A percentile compares a stretch with the other conserved stretches of the same genome.
Evolutionary conservation across 495 filamentous ascomycete genomes (phyloP).

Genomic region (Penicillium longicatenatum): DNA sequence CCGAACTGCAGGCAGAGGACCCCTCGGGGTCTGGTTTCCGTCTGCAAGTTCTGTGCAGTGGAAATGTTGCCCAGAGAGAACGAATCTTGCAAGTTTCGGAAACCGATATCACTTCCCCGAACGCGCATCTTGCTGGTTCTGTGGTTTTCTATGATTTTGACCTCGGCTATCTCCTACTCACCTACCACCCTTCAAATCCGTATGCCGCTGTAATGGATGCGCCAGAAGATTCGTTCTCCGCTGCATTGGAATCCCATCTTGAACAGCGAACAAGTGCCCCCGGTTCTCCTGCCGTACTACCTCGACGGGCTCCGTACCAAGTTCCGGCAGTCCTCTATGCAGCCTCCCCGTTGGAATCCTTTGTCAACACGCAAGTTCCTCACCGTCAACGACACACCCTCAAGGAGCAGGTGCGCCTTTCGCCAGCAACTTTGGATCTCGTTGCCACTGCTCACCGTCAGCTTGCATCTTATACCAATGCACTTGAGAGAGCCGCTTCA

Average conservation of each 20-base stretch:
- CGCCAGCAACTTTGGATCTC: conserved; percentile 70
- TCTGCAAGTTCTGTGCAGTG: conserved; percentile 66
- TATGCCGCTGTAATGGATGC: conserved; percentile 67
- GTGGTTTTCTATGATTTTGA: conserved; percentile 71
- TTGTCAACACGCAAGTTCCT: conserved; percentile 62
- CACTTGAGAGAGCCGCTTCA: conserved; percentile 70
- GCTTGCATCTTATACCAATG: conserved; percentile 70
- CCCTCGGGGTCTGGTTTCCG: conserved; percentile 71
- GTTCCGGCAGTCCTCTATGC: conserved; percentile 65
- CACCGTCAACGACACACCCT: conserved; percentile 62
- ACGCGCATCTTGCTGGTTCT: conserved; percentile 56
- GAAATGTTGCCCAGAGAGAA: conserved; percentile 61
- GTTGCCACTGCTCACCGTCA: conserved; percentile 77
- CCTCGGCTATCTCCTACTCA: conserved; percentile 78
- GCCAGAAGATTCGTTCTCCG: conserved; percentile 48
- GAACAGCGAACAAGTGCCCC: conserved; percentile 25
- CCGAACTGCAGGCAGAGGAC: conserved; percentile 67
- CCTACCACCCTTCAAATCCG: conserved; percentile 62
- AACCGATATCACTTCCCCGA: conserved; percentile 30
- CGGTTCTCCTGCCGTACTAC: conserved; percentile 28
- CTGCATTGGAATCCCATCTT: conserved; percentile 31
- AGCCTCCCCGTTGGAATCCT: conserved; percentile 56
- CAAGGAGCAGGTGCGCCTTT: conserved; percentile 73
- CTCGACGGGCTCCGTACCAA: conserved; percentile 68
- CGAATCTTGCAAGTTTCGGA: conserved; percentile 55